A percentile compares a stretch with the other conserved stretches of the same genome.
phyloP scores from a whole-genome alignment of 73 alveolate species.

The Uronychia setigera region DNA sequence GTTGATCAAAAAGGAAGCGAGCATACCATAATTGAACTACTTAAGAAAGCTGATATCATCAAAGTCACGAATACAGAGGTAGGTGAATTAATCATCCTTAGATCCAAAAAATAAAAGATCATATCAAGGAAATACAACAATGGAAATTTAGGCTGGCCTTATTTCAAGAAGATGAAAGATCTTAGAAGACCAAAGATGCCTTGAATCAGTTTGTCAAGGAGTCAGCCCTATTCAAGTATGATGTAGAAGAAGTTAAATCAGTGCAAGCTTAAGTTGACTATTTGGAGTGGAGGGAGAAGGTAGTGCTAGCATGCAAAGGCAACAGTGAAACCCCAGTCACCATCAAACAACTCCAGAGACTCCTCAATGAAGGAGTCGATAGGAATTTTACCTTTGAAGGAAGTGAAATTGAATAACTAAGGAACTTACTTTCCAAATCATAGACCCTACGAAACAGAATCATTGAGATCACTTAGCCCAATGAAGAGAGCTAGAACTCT shows the following conservation, averaged over 20 bases:
- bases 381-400: not conserved
- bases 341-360: not conserved
- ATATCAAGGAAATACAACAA: conserved; percentile 30
- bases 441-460: not conserved
- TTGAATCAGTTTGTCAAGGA: conserved; percentile 26
- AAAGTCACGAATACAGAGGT: conserved; percentile 31
- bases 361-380: not conserved
- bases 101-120: conserved; percentile 30
- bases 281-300: conserved; percentile 52
- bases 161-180: conserved; percentile 47
- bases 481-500: not conserved
- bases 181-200: conserved; percentile 24
- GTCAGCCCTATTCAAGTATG: conserved; percentile 40
- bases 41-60: conserved; percentile 19
- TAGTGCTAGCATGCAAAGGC: not conserved
- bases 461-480: not conserved
- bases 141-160: conserved; percentile 48
- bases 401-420: not conserved
- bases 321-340: not conserved
- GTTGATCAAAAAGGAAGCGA: conserved; percentile 20
- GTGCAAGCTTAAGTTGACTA: conserved; percentile 24
- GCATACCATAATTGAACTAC: conserved; percentile 9
- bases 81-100: not conserved
- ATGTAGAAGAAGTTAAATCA: conserved; percentile 23
- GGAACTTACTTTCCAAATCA: not conserved